These are phyloP conservation scores for Boletus edulis DNA, from an alignment of 768 basidiomycete species.

Conservation along the genomic window DNA sequence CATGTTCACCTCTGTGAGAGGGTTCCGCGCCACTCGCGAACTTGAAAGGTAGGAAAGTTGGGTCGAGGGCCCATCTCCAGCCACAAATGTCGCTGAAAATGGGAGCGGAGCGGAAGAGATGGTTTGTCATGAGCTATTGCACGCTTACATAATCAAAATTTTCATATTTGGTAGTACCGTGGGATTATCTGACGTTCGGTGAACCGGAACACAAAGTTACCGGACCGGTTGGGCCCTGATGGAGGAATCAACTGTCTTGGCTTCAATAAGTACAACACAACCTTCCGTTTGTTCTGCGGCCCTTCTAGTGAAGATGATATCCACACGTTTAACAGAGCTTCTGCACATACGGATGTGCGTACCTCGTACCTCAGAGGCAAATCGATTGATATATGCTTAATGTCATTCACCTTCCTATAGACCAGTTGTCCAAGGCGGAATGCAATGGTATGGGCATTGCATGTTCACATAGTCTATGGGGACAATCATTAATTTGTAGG, in stretches of 20 bases:
- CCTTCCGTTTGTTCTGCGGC: conserved; percentile 35
- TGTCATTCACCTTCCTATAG: conserved; percentile 32
- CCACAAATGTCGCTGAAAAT: conserved; percentile 45
- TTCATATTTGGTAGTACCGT: no score
- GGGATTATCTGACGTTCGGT: no score
- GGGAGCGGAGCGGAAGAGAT: conserved; percentile 52
- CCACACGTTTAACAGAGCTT: conserved; percentile 60
- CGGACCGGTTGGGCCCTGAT: no score
- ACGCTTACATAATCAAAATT: no score
- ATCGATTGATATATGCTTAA: neutral
- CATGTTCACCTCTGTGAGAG: conserved; percentile 23
- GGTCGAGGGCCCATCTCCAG: conserved; percentile 55
- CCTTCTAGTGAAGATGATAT: conserved; percentile 32
- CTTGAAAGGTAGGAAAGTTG: conserved; percentile 36
- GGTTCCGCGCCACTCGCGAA: conserved; percentile 3
- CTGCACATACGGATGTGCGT: conserved; percentile 66
- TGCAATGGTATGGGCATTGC: conserved; percentile 68
- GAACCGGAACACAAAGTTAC: no score
- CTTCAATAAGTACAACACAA: conserved; percentile 20
- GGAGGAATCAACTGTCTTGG: no score
- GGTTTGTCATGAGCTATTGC: neutral
- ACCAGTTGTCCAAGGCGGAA: conserved; percentile 83
- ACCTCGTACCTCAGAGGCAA: conserved; percentile 20
- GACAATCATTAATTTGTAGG: conserved; percentile 39
- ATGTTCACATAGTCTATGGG: neutral